phyloP scores from a whole-genome alignment of 345 rosid species.

The Iberis pinnata region DNA sequence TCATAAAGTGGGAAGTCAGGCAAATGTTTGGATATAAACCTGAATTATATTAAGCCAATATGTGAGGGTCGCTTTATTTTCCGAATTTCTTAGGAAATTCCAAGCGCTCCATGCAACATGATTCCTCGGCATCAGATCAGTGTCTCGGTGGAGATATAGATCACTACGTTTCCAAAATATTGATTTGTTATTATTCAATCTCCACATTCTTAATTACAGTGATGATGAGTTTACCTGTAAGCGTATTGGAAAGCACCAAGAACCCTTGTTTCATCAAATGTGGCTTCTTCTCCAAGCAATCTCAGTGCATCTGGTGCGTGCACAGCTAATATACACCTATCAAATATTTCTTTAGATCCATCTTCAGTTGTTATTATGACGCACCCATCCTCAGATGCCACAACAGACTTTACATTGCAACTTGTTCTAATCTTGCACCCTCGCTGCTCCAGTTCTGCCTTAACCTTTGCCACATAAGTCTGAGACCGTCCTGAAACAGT shows the following conservation, averaged over 20 bases:
- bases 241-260: constrained; percentile 87
- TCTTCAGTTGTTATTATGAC: constrained; percentile 45
- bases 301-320: constrained; percentile 79
- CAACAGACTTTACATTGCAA: constrained; percentile 49
- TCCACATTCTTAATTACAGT: too few species aligned
- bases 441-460: constrained; percentile 47
- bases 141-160: constrained; percentile 71
- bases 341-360: constrained; percentile 41
- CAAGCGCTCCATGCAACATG: constrained; percentile 89
- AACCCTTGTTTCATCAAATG: constrained; percentile 62
- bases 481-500: constrained; percentile 65
- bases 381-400: constrained; percentile 33
- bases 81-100: constrained; percentile 78
- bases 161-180: constrained; percentile 68
- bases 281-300: constrained; percentile 56
- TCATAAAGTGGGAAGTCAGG: too few species aligned
- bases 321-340: constrained; percentile 51
- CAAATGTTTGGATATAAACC: too few species aligned
- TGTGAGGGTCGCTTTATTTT: constrained; percentile 62
- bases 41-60: constrained; percentile 95
- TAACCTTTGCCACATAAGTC: constrained; percentile 66
- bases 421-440: constrained; percentile 62
- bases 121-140: constrained; percentile 66
- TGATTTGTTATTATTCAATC: too few species aligned
- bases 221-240: constrained; percentile 42